Conservation (phyloP, 2,329 filamentous ascomycete species). For the Hirsutella minnesotensis region DNA sequence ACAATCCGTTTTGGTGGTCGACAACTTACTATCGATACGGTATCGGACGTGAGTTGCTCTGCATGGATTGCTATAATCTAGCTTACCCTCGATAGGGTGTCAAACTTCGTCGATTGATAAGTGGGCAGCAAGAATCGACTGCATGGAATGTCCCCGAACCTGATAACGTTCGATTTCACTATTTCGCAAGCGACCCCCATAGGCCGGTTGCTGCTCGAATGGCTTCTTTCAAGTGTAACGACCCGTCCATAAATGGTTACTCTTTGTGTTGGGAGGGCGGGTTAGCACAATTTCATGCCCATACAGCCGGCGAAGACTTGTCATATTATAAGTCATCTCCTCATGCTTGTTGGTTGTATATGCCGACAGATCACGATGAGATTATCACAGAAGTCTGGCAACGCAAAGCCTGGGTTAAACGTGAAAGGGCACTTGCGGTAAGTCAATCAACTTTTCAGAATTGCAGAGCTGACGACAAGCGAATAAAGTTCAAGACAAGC, state of each 20-base stretch:
- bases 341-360: constrained; percentile 1
- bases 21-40: background rate
- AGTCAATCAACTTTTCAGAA: background rate
- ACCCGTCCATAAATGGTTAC: background rate
- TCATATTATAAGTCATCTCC: background rate
- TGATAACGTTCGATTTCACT: background rate
- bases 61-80: background rate
- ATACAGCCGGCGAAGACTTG: constrained; percentile 1
- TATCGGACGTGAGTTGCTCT: constrained; percentile 1
- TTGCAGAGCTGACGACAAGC: background rate
- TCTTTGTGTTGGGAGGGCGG: background rate
- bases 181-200: background rate
- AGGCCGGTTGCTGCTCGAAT: background rate
- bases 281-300: constrained; percentile 1
- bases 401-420: background rate
- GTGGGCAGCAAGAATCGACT: background rate
- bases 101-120: constrained; percentile 1
- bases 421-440: constrained; percentile 2
- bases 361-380: constrained; percentile 1
- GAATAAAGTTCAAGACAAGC: constrained; percentile 3
- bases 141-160: constrained; percentile 1
- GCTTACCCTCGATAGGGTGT: background rate
- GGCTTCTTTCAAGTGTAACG: constrained; percentile 1
- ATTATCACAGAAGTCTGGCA: constrained; percentile 2
- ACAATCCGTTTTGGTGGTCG: constrained; percentile 2